Conservation (phyloP, 345 rosid species). For the Triadica sebifera region DNA sequence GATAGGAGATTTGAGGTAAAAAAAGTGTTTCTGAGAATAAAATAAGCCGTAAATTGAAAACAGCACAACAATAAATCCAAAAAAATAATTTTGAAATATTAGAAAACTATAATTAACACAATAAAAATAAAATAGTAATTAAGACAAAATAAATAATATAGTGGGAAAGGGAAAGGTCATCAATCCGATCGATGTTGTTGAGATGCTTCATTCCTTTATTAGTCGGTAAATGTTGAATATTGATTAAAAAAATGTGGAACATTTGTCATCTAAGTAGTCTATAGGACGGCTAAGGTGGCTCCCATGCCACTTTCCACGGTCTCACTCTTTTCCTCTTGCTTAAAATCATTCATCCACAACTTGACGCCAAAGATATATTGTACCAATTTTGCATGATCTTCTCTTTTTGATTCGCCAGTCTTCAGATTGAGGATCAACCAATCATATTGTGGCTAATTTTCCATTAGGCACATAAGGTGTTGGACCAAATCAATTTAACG, state of each 20-base stretch:
- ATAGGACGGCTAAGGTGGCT: conserved; percentile 43
- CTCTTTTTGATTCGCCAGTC: conserved; percentile 15
- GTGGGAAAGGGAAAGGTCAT: not conserved
- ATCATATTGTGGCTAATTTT: conserved; percentile 15
- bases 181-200: not conserved
- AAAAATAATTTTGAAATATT: too few relatives aligned
- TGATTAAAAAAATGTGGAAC: not conserved
- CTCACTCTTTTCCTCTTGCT: too few relatives aligned
- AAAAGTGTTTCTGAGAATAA: too few relatives aligned
- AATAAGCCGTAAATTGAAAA: too few relatives aligned
- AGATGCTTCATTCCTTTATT: conserved; percentile 16
- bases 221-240: conserved; percentile 6
- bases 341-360: not conserved
- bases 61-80: too few relatives aligned
- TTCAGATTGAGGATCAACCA: not conserved
- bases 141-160: not conserved
- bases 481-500: not conserved
- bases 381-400: too few relatives aligned
- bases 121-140: conserved; percentile 9
- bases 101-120: not conserved
- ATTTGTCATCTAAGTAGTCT: conserved; percentile 37
- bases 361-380: too few relatives aligned
- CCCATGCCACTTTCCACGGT: not conserved
- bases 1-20: too few relatives aligned
- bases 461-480: not conserved